These are phyloP conservation scores for Drosera spatulata DNA, from an alignment of 179 eudicot genomes.

Conservation along the genomic window DNA sequence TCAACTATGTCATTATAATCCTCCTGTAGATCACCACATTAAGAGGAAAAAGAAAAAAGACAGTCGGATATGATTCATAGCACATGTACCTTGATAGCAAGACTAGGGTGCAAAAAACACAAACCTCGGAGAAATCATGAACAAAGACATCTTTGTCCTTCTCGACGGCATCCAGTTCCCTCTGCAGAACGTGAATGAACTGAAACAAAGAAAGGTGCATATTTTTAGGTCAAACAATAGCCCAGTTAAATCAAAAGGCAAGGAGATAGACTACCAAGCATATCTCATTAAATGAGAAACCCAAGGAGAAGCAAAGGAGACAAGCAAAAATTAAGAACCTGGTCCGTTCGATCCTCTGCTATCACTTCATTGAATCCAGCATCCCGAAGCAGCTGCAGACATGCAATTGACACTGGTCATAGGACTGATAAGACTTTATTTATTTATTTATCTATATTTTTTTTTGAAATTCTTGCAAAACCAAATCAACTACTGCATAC, in stretches of 20 bases:
- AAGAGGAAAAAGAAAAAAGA: background rate
- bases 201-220: constrained; percentile 16
- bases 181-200: constrained; percentile 69
- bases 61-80: too few relatives aligned
- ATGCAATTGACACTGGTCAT: background rate
- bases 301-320: background rate
- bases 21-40: constrained; percentile 29
- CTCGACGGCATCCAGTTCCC: constrained; percentile 58
- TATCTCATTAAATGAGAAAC: background rate
- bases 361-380: constrained; percentile 78
- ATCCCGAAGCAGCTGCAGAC: constrained; percentile 73
- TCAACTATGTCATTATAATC: constrained; percentile 81
- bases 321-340: constrained; percentile 27
- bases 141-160: constrained; percentile 68
- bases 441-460: background rate
- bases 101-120: constrained; percentile 5
- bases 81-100: background rate
- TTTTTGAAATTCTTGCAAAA: background rate
- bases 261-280: background rate
- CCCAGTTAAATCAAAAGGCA: background rate
- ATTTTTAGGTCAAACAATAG: background rate
- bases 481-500: constrained; percentile 16
- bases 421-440: background rate
- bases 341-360: constrained; percentile 92
- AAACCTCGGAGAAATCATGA: constrained; percentile 77